phyloP scores from a whole-genome alignment of 192 early-diverging fungal species.

The Geranomyces variabilis region DNA sequence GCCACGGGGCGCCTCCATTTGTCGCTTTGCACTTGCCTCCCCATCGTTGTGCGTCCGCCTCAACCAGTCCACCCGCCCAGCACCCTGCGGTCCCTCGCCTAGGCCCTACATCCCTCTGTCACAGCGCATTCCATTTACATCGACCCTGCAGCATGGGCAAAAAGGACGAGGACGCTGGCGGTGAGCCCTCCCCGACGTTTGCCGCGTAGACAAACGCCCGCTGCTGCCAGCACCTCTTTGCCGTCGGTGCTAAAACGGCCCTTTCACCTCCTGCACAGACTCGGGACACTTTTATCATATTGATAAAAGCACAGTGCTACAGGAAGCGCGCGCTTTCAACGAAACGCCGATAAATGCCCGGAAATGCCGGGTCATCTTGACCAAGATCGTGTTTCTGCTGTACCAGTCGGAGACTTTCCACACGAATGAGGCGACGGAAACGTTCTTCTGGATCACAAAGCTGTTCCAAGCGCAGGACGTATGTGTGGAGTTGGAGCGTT shows the following conservation, averaged over 20 bases:
- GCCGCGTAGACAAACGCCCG: neutral
- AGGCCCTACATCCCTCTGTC: neutral
- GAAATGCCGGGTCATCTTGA: slow-evolving; percentile 89
- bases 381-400: slow-evolving; percentile 92
- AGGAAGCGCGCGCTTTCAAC: slow-evolving; percentile 97
- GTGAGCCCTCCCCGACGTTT: slow-evolving; percentile 16
- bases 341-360: slow-evolving; percentile 93
- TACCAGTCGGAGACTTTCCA: slow-evolving; percentile 86
- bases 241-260: neutral
- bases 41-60: neutral
- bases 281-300: slow-evolving; percentile 82
- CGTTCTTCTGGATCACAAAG: slow-evolving; percentile 97
- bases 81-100: neutral
- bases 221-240: neutral
- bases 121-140: neutral
- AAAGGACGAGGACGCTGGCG: slow-evolving; percentile 73
- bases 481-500: slow-evolving; percentile 11
- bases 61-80: neutral
- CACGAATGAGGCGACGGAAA: slow-evolving; percentile 95
- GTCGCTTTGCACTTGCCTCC: too few species aligned
- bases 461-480: slow-evolving; percentile 96
- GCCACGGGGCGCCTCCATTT: too few species aligned
- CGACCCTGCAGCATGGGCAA: slow-evolving; percentile 53
- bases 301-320: slow-evolving; percentile 90
- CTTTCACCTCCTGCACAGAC: slow-evolving; percentile 43